phyloP scores from a whole-genome alignment of 345 rosid species.

The Firmiana major region DNA sequence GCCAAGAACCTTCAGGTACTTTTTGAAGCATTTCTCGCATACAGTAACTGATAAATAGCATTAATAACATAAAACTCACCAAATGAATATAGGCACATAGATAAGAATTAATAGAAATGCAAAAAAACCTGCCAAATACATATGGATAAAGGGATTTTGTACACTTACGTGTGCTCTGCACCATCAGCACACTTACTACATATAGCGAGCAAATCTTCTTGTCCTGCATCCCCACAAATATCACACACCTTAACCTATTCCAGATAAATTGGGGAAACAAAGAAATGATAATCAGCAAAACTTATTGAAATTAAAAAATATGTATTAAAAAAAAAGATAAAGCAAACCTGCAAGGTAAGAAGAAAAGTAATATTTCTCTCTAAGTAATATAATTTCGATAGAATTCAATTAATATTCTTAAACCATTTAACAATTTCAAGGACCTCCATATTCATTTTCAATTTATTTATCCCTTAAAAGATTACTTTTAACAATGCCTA shows the following conservation, averaged over 20 bases:
- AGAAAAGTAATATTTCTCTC: neutral
- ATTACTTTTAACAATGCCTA: neutral
- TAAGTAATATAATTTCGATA: neutral
- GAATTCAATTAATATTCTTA: neutral
- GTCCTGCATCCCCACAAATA: slow-evolving; percentile 98
- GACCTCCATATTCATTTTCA: neutral
- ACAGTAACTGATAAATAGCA: slow-evolving; percentile 70
- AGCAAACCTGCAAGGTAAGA: neutral
- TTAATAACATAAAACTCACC: slow-evolving; percentile 12
- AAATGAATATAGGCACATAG: neutral
- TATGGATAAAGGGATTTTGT: slow-evolving; percentile 4
- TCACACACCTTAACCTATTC: slow-evolving; percentile 98
- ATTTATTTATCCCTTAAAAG: neutral
- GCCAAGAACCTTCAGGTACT: slow-evolving; percentile 91
- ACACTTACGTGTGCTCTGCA: slow-evolving; percentile 96
- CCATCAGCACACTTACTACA: slow-evolving; percentile 95
- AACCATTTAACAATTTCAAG: neutral
- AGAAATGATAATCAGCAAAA: slow-evolving; percentile 12
- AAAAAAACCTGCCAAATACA: slow-evolving; percentile 4
- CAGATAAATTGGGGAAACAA: slow-evolving; percentile 15
- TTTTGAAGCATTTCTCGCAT: slow-evolving; percentile 83
- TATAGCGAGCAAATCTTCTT: slow-evolving; percentile 92
- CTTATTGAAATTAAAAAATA: neutral
- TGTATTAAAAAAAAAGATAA: neutral
- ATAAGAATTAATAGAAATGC: slow-evolving; percentile 2